Evolutionary conservation across 768 basidiomycete species (phyloP).

Genomic region (Baorangia bicolor): DNA sequence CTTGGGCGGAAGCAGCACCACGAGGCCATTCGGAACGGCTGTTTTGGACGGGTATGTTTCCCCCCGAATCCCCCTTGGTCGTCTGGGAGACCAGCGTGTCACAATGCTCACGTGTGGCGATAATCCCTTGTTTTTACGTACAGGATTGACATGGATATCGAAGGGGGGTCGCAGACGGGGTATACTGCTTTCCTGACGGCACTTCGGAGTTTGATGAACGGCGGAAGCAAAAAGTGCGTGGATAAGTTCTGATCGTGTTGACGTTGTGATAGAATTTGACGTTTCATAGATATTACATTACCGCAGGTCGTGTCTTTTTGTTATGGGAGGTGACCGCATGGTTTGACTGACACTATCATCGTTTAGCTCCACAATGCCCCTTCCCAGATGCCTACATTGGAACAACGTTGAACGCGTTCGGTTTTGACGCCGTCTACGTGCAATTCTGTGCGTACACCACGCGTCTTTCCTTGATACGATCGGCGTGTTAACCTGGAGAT

Average conservation of each 20-base stretch:
- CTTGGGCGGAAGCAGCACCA: slow-evolving; percentile 59
- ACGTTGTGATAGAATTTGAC: not conserved
- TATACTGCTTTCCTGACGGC: slow-evolving; percentile 32
- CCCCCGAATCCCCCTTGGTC: not conserved
- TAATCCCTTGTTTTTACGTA: not conserved
- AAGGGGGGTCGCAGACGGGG: slow-evolving; percentile 38
- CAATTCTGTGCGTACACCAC: slow-evolving; percentile 40
- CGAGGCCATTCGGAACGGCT: slow-evolving; percentile 69
- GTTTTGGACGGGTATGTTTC: slow-evolving; percentile 63
- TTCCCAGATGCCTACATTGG: slow-evolving; percentile 48
- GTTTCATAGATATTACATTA: slow-evolving; percentile 41
- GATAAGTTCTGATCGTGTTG: not conserved
- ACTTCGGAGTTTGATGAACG: slow-evolving; percentile 27
- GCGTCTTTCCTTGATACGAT: not conserved
- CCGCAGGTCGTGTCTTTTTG: slow-evolving; percentile 31
- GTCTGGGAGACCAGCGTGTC: slow-evolving; percentile 1
- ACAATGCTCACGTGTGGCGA: not conserved
- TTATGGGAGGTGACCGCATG: not conserved
- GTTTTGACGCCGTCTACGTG: slow-evolving; percentile 51
- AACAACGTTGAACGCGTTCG: slow-evolving; percentile 40
- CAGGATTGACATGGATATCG: slow-evolving; percentile 48
- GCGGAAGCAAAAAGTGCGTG: slow-evolving; percentile 29
- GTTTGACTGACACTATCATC: not conserved
- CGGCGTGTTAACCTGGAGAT: not conserved
- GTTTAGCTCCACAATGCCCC: slow-evolving; percentile 42